Conservation (phyloP, 257 asterid genomes). For the Solanum habrochaites region DNA sequence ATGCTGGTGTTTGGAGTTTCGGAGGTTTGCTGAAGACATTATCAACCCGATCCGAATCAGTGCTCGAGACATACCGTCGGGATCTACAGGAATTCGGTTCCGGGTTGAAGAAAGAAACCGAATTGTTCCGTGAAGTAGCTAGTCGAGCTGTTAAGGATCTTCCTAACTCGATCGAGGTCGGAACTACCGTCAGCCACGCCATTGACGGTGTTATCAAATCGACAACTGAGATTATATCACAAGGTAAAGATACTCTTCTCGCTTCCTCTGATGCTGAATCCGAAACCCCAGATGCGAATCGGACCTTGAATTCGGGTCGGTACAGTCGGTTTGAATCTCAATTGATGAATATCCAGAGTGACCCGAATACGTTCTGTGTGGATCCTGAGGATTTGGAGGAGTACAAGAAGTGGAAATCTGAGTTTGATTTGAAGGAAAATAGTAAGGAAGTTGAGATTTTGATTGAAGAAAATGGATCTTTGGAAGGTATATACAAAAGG, state of each 20-base stretch:
- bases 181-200: conserved; percentile 51
- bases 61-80: conserved; percentile 61
- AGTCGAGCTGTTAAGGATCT: conserved; percentile 88
- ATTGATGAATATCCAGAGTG: conserved; percentile 43
- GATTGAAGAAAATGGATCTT: conserved; percentile 43
- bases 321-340: conserved; percentile 67
- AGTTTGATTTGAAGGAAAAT: conserved; percentile 33
- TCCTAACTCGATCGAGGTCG: conserved; percentile 87
- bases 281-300: conserved; percentile 39
- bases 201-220: conserved; percentile 57
- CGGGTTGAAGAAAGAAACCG: conserved; percentile 69
- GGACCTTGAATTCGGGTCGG: conserved; percentile 28
- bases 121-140: conserved; percentile 63
- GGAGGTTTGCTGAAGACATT: conserved; percentile 52
- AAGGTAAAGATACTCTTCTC: conserved; percentile 30
- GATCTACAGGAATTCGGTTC: conserved; percentile 76
- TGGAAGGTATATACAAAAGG: conserved; percentile 35
- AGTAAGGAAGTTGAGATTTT: conserved; percentile 33
- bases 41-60: conserved; percentile 63
- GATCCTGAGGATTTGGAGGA: conserved; percentile 83
- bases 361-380: conserved; percentile 39
- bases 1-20: conserved; percentile 49
- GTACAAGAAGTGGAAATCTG: conserved; percentile 45
- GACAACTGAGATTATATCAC: conserved; percentile 64
- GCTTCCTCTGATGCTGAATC: conserved; percentile 46